A percentile compares a stretch with the other conserved stretches of the same genome.
These are phyloP conservation scores for Cyberlindnera nakhonratchasimensis DNA, from an alignment of 805 yeast species.

Conservation along the genomic window DNA sequence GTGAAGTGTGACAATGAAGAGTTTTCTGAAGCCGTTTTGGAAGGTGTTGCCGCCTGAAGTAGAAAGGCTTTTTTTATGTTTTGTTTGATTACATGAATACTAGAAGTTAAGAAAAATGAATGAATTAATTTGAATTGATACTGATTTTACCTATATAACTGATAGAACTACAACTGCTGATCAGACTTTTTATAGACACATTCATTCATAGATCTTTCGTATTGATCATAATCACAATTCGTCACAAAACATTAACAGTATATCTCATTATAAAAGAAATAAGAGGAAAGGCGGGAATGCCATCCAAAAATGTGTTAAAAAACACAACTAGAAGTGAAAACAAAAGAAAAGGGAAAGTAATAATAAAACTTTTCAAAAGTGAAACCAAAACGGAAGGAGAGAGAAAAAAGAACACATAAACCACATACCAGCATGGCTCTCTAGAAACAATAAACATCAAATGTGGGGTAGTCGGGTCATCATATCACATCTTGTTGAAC, in stretches of 20 bases:
- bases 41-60: conserved; percentile 36
- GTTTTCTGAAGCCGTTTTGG: conserved; percentile 49
- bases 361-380: not conserved
- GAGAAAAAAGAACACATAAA: not conserved
- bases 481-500: conserved; percentile 23
- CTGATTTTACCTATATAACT: too few relatives aligned
- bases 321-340: not conserved
- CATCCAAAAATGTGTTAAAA: not conserved
- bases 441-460: not conserved
- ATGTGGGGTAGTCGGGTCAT: not conserved
- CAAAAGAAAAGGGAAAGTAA: not conserved
- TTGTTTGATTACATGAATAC: not conserved
- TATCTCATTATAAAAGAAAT: conserved; percentile 5
- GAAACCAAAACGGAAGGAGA: not conserved
- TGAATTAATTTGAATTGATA: not conserved
- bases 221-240: conserved; percentile 11
- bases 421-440: not conserved
- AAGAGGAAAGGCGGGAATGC: not conserved
- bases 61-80: not conserved
- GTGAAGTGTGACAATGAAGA: conserved; percentile 42
- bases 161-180: not conserved
- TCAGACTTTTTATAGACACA: conserved; percentile 2
- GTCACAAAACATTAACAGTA: conserved; percentile 9
- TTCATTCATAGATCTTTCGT: conserved; percentile 13
- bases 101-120: conserved; percentile 1